These are phyloP conservation scores for Parasitella parasitica DNA, from an alignment of 371 early-diverging fungal genomes.

Conservation along the genomic window DNA sequence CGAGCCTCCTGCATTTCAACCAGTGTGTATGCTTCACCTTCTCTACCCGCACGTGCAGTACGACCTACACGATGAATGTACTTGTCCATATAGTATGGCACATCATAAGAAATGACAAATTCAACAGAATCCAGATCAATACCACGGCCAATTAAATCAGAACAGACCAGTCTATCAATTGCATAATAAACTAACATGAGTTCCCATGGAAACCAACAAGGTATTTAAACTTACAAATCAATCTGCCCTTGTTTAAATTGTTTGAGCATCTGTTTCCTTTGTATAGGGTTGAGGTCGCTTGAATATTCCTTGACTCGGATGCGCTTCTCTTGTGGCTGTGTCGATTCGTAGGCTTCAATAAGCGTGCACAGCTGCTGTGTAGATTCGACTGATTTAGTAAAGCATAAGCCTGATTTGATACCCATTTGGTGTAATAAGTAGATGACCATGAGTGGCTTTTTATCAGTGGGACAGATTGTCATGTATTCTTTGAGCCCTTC, in stretches of 20 bases:
- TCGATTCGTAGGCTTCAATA: constrained; percentile 55
- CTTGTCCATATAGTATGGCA: constrained; percentile 83
- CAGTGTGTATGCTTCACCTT: constrained; percentile 86
- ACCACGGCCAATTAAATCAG: constrained; percentile 96
- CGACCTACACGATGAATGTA: constrained; percentile 99
- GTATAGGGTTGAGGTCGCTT: constrained; percentile 72
- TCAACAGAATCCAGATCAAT: constrained; percentile 88
- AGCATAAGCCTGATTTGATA: constrained; percentile 75
- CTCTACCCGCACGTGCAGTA: constrained; percentile 95
- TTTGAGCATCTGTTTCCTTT: constrained; percentile 67
- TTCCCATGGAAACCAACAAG: not conserved
- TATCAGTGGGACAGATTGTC: constrained; percentile 58
- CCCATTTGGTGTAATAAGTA: constrained; percentile 70
- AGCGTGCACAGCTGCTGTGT: constrained; percentile 77
- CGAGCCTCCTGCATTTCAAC: constrained; percentile 80
- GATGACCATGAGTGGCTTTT: constrained; percentile 77
- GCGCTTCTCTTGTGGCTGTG: constrained; percentile 24
- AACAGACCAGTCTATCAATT: constrained; percentile 79
- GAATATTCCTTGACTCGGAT: constrained; percentile 77
- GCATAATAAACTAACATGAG: not conserved
- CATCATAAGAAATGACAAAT: constrained; percentile 93
- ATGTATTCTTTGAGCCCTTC: constrained; percentile 70
- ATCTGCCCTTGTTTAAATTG: constrained; percentile 73
- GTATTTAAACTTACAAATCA: constrained; percentile 47
- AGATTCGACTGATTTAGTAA: constrained; percentile 87